phyloP scores from a whole-genome alignment of 805 yeast genomes.

The Yarrowia sp. region DNA sequence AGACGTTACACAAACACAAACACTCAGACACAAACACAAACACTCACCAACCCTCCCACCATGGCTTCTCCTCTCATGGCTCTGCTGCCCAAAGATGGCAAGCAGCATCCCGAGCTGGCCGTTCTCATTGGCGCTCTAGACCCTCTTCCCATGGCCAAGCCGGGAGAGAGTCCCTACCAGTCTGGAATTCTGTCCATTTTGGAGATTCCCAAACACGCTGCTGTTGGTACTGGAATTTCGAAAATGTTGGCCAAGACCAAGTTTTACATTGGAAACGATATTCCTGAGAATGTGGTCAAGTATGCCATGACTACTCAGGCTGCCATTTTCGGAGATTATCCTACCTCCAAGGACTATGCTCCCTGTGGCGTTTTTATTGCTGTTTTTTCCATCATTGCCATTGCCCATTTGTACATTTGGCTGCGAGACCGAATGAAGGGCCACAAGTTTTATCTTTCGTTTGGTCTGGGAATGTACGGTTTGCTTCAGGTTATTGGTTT shows the following conservation, averaged over 20 bases:
- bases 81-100: slow-evolving; percentile 19
- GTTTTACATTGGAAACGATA: neutral
- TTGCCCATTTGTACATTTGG: slow-evolving; percentile 50
- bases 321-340: slow-evolving; percentile 59
- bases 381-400: slow-evolving; percentile 47
- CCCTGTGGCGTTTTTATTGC: slow-evolving; percentile 59
- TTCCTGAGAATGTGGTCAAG: slow-evolving; percentile 15
- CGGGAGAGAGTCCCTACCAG: slow-evolving; percentile 19
- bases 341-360: slow-evolving; percentile 50
- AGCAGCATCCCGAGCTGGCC: slow-evolving; percentile 15
- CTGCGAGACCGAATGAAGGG: slow-evolving; percentile 49
- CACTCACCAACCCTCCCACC: neutral
- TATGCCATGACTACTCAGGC: slow-evolving; percentile 34
- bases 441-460: slow-evolving; percentile 56
- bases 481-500: slow-evolving; percentile 56
- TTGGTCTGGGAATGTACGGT: slow-evolving; percentile 54
- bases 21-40: neutral
- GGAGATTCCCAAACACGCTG: slow-evolving; percentile 2
- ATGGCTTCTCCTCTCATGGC: slow-evolving; percentile 20
- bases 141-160: slow-evolving; percentile 10
- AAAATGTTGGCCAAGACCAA: slow-evolving; percentile 15
- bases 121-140: slow-evolving; percentile 1
- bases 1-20: neutral
- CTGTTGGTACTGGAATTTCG: slow-evolving; percentile 15
- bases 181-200: neutral